Percentiles rank a stretch among this genome's conserved stretches.
These are phyloP conservation scores for Macrophomina pseudophaseolina DNA, from an alignment of 2,329 filamentous ascomycete species.

Conservation along the genomic window DNA sequence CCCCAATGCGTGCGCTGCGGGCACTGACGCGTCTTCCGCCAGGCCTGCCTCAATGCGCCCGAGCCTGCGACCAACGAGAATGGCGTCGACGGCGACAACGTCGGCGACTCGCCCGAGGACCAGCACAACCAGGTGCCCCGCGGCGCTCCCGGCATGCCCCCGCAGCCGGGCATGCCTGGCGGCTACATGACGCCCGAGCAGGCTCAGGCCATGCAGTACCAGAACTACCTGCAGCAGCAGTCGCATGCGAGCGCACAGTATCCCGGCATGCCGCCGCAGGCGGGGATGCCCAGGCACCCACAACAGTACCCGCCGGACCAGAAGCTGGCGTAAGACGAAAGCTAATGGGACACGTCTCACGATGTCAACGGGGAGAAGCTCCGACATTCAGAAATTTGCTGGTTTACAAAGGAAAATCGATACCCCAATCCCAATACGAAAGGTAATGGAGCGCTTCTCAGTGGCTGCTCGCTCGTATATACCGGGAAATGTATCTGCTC, in stretches of 20 bases:
- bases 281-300: slow-evolving; percentile 68
- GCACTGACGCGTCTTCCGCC: slow-evolving; percentile 31
- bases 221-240: slow-evolving; percentile 78
- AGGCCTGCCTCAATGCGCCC: slow-evolving; percentile 96
- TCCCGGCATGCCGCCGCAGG: slow-evolving; percentile 72
- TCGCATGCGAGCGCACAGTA: slow-evolving; percentile 68
- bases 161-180: slow-evolving; percentile 67
- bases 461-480: slow-evolving; percentile 27
- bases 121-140: slow-evolving; percentile 78
- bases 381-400: slow-evolving; percentile 27
- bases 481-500: slow-evolving; percentile 28
- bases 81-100: slow-evolving; percentile 56
- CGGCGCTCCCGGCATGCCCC: slow-evolving; percentile 71
- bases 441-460: slow-evolving; percentile 21
- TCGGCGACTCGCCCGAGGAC: slow-evolving; percentile 89
- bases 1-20: neutral
- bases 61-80: slow-evolving; percentile 79
- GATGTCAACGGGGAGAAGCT: slow-evolving; percentile 24
- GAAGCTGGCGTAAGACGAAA: slow-evolving; percentile 41
- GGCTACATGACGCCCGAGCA: slow-evolving; percentile 70
- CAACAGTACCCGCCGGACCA: slow-evolving; percentile 70
- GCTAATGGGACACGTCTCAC: slow-evolving; percentile 20
- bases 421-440: slow-evolving; percentile 28
- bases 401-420: slow-evolving; percentile 29
- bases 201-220: slow-evolving; percentile 72